A percentile compares a stretch with the other conserved stretches of the same genome.
Conservation (phyloP, 148 eudicot genomes). For the Linanthus parryae region DNA sequence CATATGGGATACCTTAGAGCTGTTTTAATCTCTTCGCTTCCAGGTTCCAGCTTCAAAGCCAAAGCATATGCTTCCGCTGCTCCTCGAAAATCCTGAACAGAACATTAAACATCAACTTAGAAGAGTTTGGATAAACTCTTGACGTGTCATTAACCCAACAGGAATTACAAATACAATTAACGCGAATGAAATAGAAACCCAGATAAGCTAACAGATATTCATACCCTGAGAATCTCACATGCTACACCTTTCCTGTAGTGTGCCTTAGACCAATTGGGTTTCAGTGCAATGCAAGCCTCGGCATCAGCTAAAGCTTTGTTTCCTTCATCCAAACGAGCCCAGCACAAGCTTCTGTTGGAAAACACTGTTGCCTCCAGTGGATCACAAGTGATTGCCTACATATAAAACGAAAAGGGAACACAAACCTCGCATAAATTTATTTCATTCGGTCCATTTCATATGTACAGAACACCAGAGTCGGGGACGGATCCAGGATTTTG, state of each 20-base stretch:
- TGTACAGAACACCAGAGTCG: background rate
- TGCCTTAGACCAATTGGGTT: slow-evolving; percentile 25
- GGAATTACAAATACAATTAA: background rate
- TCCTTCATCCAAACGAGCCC: slow-evolving; percentile 13
- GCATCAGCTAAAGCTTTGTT: slow-evolving; percentile 21
- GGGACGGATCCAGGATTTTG: too few relatives aligned
- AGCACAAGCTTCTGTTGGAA: slow-evolving; percentile 25
- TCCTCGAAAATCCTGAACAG: slow-evolving; percentile 5
- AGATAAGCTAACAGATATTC: background rate
- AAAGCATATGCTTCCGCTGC: slow-evolving; percentile 10
- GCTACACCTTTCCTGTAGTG: slow-evolving; percentile 27
- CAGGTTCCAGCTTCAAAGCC: slow-evolving; percentile 27
- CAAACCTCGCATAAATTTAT: too few relatives aligned
- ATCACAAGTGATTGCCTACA: slow-evolving; percentile 13
- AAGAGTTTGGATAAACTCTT: too few relatives aligned
- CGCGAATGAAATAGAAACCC: too few relatives aligned
- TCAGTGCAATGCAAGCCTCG: slow-evolving; percentile 17
- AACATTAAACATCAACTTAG: too few relatives aligned
- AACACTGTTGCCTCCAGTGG: slow-evolving; percentile 10
- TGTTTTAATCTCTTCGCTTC: slow-evolving; percentile 14
- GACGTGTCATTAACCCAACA: too few relatives aligned
- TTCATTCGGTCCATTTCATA: background rate
- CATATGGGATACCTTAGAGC: slow-evolving; percentile 19
- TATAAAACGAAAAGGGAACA: too few relatives aligned
- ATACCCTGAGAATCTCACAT: slow-evolving; percentile 18